Evolutionary conservation across 2,329 filamentous ascomycete genomes (phyloP), one percentile per base, ranked within the genome.

Genomic region (Talaromyces piceae): DNA sequence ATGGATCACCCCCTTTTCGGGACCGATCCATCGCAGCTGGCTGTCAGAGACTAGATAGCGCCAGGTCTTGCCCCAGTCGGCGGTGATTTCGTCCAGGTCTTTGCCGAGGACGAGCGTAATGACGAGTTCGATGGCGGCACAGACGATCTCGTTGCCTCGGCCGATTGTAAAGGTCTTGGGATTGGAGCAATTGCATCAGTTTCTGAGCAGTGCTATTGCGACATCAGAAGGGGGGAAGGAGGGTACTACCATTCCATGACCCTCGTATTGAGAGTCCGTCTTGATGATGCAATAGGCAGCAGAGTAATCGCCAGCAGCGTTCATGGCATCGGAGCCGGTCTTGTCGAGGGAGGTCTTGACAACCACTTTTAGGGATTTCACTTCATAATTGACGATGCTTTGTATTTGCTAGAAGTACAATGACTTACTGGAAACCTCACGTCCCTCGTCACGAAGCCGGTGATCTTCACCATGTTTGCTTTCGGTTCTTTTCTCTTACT

Each of bases 281-380:
- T 88, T 75, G 45, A 96, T 75, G 62, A 95, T 91, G 69, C 89
- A 95, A 76, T 95, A 96, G n/a, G 91, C 90, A 11, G 90, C 79
- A 1, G 89, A 95, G 73, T 95, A 95, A 71, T 95, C 89, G 55
- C 89, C 87, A 2, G 90, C 89, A 3, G 88, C 87, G 66, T 96
- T 95, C 91, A 95, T 96, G 63, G 89, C 91, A 80, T 96, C 91
- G 7, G 88, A 94, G 62, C 90, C 90, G n/a, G 89, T 95, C 75
- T 91, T 93, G 73, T 95, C 89, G 55, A 96, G 82, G 37, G 90
- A 95, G n/a, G 90, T 96, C 69, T 81, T 55, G 37, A 20, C 5
- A 7, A 45, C 47, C 47, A 51, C 27, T 56, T 22, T 43, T 23
- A 50, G 41, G 16, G 26, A 11, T 44, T 16, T 49, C 22, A n/a